phyloP scores from a whole-genome alignment of 2,329 filamentous ascomycete genomes.

The Biscogniauxia mediterranea region DNA sequence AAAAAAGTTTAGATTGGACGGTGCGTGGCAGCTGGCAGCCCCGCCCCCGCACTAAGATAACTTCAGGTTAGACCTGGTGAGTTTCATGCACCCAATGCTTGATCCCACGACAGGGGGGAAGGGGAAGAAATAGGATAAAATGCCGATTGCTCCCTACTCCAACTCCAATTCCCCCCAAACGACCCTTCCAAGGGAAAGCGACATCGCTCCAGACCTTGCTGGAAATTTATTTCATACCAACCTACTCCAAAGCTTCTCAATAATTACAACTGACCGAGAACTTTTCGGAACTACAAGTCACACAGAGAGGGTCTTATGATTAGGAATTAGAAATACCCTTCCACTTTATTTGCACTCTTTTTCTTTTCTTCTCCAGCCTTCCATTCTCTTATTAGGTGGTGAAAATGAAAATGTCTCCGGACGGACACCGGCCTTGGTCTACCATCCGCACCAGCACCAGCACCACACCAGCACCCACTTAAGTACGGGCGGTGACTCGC shows the following conservation, averaged over 20 bases:
- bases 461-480: conserved; percentile 30
- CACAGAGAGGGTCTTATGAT: conserved; percentile 15
- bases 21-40: conserved; percentile 15
- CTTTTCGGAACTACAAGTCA: conserved; percentile 24
- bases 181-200: conserved; percentile 3
- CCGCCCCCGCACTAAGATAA: conserved; percentile 19
- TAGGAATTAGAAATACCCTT: conserved; percentile 15
- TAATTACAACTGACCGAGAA: conserved; percentile 22
- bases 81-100: not conserved
- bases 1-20: not conserved
- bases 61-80: not conserved
- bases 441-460: conserved; percentile 24
- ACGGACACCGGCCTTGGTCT: conserved; percentile 8
- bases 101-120: not conserved
- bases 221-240: not conserved
- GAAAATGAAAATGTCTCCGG: conserved; percentile 16
- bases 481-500: conserved; percentile 20
- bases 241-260: too few relatives aligned
- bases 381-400: conserved; percentile 2
- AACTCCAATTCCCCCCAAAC: conserved; percentile 3
- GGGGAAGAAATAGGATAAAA: not conserved
- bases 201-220: conserved; percentile 6
- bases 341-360: conserved; percentile 13
- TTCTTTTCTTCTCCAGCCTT: conserved; percentile 9
- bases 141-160: not conserved